phyloP scores from a whole-genome alignment of 768 basidiomycete species.

The Multifurca ochricompacta region DNA sequence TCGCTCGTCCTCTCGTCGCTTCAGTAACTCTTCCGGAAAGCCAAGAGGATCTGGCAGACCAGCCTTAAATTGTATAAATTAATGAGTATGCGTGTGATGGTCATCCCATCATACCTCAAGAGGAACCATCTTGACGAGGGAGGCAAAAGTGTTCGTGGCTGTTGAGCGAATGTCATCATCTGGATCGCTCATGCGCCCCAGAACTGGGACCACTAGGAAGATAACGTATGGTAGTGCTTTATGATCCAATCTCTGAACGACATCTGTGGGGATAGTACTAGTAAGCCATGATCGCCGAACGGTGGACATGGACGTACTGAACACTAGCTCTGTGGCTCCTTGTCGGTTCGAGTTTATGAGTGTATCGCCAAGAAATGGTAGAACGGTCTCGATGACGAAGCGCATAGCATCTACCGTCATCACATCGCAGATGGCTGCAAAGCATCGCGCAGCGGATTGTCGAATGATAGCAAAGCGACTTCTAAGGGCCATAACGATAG shows the following conservation, averaged over 20 bases:
- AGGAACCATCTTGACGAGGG: constrained; percentile 96
- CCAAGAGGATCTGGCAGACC: constrained; percentile 95
- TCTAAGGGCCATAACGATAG: constrained; percentile 67
- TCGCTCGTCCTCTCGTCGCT: constrained; percentile 79
- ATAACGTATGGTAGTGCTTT: constrained; percentile 95
- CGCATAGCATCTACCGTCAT: constrained; percentile 84
- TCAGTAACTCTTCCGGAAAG: constrained; percentile 81
- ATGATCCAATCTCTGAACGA: constrained; percentile 86
- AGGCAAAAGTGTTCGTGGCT: constrained; percentile 96
- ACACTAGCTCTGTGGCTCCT: constrained; percentile 84
- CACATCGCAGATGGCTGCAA: constrained; percentile 81
- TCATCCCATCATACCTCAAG: constrained; percentile 58
- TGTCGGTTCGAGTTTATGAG: constrained; percentile 68
- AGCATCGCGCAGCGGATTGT: constrained; percentile 77
- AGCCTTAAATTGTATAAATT: constrained; percentile 42
- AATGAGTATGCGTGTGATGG: not conserved
- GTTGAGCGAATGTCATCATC: constrained; percentile 88
- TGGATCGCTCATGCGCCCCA: constrained; percentile 94
- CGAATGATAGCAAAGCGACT: constrained; percentile 87
- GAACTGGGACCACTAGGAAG: constrained; percentile 91
- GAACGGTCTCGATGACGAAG: constrained; percentile 75
- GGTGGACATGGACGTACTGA: constrained; percentile 53
- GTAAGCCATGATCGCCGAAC: constrained; percentile 11
- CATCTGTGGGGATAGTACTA: constrained; percentile 46
- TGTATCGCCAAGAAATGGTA: constrained; percentile 80